Conservation (phyloP, 352 stramenopile species). For the Peronosclerospora sorghi region DNA sequence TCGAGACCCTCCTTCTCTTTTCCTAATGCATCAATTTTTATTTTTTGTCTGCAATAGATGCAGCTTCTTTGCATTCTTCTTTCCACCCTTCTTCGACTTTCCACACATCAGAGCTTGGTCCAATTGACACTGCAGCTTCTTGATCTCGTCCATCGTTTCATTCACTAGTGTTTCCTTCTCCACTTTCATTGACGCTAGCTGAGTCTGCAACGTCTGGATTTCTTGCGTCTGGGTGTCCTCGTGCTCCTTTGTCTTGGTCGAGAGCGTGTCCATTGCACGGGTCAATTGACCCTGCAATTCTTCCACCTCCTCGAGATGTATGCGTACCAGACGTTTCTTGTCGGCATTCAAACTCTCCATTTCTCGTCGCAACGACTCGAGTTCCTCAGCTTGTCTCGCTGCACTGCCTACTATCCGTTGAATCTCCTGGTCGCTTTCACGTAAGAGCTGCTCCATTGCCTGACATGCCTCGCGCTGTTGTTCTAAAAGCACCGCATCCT, state of each 20-base stretch:
- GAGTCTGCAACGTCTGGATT: conserved; percentile 5
- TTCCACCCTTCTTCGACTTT: too few relatives aligned
- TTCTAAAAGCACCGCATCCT: conserved; percentile 25
- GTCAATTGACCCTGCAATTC: conserved; percentile 20
- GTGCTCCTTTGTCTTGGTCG: too few relatives aligned
- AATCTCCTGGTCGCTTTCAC: conserved; percentile 34
- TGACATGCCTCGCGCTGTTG: too few relatives aligned
- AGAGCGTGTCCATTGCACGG: too few relatives aligned
- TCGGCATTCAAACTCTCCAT: too few relatives aligned
- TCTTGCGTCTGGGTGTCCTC: too few relatives aligned
- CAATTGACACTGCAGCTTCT: conserved; percentile 15
- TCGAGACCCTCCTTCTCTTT: conserved; percentile 6
- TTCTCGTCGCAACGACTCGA: too few relatives aligned
- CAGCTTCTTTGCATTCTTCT: too few relatives aligned
- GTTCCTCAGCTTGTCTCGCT: too few relatives aligned
- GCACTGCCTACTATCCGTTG: too few relatives aligned
- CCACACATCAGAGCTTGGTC: conserved; percentile 4
- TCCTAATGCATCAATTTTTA: conserved; percentile 9
- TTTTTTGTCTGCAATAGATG: too few relatives aligned
- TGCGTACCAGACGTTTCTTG: conserved; percentile 12
- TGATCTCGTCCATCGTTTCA: conserved; percentile 3
- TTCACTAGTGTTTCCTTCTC: too few relatives aligned
- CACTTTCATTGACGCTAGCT: conserved; percentile 5
- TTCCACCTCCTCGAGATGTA: conserved; percentile 13
- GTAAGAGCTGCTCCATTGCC: conserved; percentile 33